phyloP scores from a whole-genome alignment of 2,329 filamentous ascomycete species.

The Neopestalotiopsis rosae region DNA sequence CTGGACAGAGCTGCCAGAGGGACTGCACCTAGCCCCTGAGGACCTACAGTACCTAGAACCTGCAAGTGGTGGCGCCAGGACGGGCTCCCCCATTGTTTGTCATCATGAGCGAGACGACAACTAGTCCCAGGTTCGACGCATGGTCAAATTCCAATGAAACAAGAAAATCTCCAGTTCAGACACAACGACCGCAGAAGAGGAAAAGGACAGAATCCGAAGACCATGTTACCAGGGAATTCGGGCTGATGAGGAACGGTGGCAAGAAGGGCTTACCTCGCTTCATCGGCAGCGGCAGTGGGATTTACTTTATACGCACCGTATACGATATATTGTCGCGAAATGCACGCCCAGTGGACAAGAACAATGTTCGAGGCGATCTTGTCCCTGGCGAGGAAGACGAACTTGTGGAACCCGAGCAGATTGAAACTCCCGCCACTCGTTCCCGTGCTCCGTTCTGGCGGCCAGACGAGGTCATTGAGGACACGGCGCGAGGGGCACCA shows the following conservation, averaged over 20 bases:
- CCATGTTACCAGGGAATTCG: slow-evolving; percentile 25
- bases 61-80: neutral
- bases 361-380: slow-evolving; percentile 42
- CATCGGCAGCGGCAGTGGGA: slow-evolving; percentile 62
- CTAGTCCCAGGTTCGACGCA: slow-evolving; percentile 2
- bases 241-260: slow-evolving; percentile 56
- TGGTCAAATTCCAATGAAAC: slow-evolving; percentile 13
- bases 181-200: slow-evolving; percentile 8
- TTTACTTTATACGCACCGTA: slow-evolving; percentile 63
- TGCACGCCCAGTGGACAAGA: slow-evolving; percentile 32
- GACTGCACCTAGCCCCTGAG: neutral
- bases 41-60: neutral
- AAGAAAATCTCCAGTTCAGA: neutral
- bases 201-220: slow-evolving; percentile 11
- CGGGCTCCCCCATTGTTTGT: neutral
- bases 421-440: slow-evolving; percentile 27
- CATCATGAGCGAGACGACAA: slow-evolving; percentile 3
- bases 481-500: slow-evolving; percentile 8
- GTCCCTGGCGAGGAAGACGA: slow-evolving; percentile 65
- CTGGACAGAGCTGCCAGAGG: too few relatives aligned
- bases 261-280: slow-evolving; percentile 56
- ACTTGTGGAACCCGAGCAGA: slow-evolving; percentile 33
- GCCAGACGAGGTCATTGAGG: slow-evolving; percentile 37
- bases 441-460: slow-evolving; percentile 39
- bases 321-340: slow-evolving; percentile 51